Evolutionary conservation across 2,329 filamentous ascomycete species (phyloP).

Genomic region (Phialocephala sp.): DNA sequence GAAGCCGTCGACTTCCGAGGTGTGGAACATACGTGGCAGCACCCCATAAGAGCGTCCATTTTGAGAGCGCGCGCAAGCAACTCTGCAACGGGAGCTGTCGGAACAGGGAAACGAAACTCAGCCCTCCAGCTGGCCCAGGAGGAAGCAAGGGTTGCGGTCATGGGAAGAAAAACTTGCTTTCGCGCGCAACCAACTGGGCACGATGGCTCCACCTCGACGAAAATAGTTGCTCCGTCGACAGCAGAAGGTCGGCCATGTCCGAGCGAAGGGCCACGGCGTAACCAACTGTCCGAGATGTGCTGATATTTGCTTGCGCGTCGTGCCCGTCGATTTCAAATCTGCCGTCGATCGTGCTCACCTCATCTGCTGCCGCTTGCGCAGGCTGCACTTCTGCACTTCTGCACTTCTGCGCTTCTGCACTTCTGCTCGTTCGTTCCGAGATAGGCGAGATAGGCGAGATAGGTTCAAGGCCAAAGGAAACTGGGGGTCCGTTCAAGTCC

Average conservation of each 20-base stretch:
- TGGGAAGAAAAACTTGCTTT: not conserved
- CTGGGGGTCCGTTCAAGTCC: too few relatives aligned
- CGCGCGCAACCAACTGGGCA: constrained; percentile 6
- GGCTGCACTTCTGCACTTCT: not conserved
- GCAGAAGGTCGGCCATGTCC: not conserved
- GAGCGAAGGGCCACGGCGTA: not conserved
- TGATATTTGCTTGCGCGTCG: constrained; percentile 6
- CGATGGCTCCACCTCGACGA: not conserved
- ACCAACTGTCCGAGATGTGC: not conserved
- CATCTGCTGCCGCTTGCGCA: not conserved
- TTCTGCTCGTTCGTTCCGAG: too few relatives aligned
- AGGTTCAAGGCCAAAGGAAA: too few relatives aligned
- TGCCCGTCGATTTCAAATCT: not conserved
- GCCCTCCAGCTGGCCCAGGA: not conserved
- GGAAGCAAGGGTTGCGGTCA: not conserved
- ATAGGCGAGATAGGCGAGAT: too few relatives aligned
- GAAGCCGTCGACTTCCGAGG: not conserved
- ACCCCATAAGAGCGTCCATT: not conserved
- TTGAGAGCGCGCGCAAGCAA: not conserved
- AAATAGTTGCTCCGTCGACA: not conserved
- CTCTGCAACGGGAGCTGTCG: not conserved
- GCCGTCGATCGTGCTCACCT: not conserved
- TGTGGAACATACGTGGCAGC: not conserved
- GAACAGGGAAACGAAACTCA: not conserved
- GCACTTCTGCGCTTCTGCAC: not conserved